Evolutionary conservation across 805 yeast genomes (phyloP).

Genomic region (Cyberlindnera mississippiensis): DNA sequence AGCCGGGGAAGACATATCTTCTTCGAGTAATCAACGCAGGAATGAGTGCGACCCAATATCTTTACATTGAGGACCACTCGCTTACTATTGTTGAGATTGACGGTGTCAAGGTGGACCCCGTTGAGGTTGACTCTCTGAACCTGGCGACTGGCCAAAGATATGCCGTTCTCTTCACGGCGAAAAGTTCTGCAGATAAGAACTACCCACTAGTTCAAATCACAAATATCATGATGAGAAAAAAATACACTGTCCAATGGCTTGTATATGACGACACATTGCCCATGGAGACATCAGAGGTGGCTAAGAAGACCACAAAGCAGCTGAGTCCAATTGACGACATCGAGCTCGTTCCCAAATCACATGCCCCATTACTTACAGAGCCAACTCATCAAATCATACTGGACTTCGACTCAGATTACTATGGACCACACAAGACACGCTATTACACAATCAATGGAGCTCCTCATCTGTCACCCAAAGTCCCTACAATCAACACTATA

Average conservation of each 20-base stretch:
- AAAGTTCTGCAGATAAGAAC: constrained; percentile 37
- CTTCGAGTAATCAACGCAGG: constrained; percentile 53
- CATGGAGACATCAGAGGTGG: constrained; percentile 42
- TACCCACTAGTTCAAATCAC: constrained; percentile 49
- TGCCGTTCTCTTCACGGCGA: constrained; percentile 55
- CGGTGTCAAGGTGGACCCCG: constrained; percentile 51
- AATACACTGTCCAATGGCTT: constrained; percentile 51
- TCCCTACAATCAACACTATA: constrained; percentile 66
- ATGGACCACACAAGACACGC: constrained; percentile 56
- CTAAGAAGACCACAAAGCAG: constrained; percentile 19
- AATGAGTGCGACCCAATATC: constrained; percentile 52
- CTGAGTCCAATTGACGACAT: constrained; percentile 31
- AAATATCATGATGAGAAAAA: constrained; percentile 66
- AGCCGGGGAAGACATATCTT: constrained; percentile 42
- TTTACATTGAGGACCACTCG: constrained; percentile 50
- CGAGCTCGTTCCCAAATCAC: constrained; percentile 33
- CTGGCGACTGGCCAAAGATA: constrained; percentile 77
- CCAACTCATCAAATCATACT: constrained; percentile 56
- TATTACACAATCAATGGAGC: constrained; percentile 68
- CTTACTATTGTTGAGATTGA: constrained; percentile 56
- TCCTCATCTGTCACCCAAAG: constrained; percentile 61
- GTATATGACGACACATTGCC: constrained; percentile 40
- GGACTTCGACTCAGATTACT: constrained; percentile 52
- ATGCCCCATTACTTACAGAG: constrained; percentile 39
- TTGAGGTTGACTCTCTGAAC: constrained; percentile 42